Conservation (phyloP, 164 flowering plant species). For the Berberis vulgaris region DNA sequence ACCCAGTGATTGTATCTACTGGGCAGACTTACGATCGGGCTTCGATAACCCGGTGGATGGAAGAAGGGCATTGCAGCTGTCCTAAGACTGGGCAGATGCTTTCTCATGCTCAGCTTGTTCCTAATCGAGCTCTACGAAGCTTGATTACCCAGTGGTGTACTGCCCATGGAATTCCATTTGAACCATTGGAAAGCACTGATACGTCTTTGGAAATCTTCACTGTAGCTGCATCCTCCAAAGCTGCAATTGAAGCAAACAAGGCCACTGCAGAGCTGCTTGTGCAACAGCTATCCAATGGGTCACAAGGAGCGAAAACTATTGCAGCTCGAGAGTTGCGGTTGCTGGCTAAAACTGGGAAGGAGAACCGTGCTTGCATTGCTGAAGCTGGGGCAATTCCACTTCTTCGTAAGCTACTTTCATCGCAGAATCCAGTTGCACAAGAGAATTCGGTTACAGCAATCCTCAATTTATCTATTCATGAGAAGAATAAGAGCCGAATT, state of each 20-base stretch:
- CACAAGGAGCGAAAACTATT: constrained; percentile 44
- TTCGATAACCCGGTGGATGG: constrained; percentile 74
- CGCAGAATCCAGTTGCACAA: constrained; percentile 56
- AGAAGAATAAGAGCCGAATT: constrained; percentile 67
- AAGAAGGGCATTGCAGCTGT: constrained; percentile 78
- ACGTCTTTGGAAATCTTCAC: constrained; percentile 30
- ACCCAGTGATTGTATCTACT: constrained; percentile 75
- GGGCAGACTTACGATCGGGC: constrained; percentile 95
- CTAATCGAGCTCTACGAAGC: constrained; percentile 71
- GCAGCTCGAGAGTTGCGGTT: constrained; percentile 81
- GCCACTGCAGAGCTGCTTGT: constrained; percentile 71
- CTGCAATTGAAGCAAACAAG: constrained; percentile 70
- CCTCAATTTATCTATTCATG: constrained; percentile 81
- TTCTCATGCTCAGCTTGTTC: constrained; percentile 48
- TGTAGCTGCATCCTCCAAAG: constrained; percentile 38
- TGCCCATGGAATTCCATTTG: constrained; percentile 52
- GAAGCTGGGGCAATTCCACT: constrained; percentile 95
- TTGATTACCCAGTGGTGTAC: constrained; percentile 79
- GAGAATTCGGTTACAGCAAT: constrained; percentile 95
- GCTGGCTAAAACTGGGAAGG: constrained; percentile 77
- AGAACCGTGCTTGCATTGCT: constrained; percentile 86
- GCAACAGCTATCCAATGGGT: constrained; percentile 47
- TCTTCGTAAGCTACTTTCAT: constrained; percentile 48
- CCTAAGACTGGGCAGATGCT: constrained; percentile 92
- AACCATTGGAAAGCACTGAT: constrained; percentile 42